These are phyloP conservation scores for Pterocarpus macrocarpus DNA, from an alignment of 306 rosid species.

Conservation along the genomic window DNA sequence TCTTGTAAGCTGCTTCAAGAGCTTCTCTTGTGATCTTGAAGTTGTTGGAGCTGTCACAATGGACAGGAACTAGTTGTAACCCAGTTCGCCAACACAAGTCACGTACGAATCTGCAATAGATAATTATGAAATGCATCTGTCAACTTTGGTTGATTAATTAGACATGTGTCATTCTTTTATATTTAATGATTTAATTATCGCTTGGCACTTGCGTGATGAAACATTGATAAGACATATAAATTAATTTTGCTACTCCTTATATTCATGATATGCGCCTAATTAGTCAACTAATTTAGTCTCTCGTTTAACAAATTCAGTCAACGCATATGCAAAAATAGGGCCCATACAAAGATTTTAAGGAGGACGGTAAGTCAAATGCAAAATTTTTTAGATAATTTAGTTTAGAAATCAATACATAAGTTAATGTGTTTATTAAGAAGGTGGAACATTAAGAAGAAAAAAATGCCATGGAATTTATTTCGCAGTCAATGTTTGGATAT, in stretches of 20 bases:
- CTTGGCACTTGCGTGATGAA: background rate
- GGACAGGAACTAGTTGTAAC: conserved; percentile 67
- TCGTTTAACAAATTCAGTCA: conserved; percentile 30
- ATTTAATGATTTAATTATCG: background rate
- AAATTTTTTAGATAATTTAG: no score
- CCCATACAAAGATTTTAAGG: background rate
- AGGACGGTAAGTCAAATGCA: background rate
- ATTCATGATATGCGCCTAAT: background rate
- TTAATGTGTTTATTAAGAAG: background rate
- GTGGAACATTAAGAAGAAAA: background rate
- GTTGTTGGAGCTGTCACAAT: conserved; percentile 76
- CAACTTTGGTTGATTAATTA: background rate
- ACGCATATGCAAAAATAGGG: background rate
- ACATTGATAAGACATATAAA: background rate
- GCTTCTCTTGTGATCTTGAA: conserved; percentile 74
- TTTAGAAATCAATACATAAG: no score
- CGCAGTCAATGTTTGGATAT: background rate
- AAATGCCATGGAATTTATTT: background rate
- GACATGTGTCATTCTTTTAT: background rate
- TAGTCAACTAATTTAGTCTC: conserved; percentile 4
- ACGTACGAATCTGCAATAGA: conserved; percentile 66
- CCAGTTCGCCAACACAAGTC: conserved; percentile 90
- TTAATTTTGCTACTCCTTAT: conserved; percentile 8
- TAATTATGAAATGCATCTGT: no score
- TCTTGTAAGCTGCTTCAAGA: conserved; percentile 69